phyloP scores from a whole-genome alignment of 202 grass and related monocot genomes.

The Setaria italica region DNA sequence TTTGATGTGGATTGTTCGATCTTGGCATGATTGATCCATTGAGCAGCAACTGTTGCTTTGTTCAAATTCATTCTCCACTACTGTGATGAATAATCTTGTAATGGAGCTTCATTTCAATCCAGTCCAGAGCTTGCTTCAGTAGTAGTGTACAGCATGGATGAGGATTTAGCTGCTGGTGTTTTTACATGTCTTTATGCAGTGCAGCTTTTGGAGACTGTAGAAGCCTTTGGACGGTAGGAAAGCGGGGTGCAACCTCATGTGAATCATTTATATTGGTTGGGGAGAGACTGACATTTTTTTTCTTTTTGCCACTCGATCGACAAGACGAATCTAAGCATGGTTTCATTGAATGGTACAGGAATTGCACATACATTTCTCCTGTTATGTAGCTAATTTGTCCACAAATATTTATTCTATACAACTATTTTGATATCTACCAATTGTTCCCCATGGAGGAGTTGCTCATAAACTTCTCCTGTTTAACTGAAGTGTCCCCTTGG shows the following conservation, averaged over 20 bases:
- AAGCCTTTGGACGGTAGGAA: conserved; percentile 22
- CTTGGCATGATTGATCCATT: background rate
- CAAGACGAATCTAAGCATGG: background rate
- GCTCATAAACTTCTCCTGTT: conserved; percentile 26
- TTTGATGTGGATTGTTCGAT: conserved; percentile 58
- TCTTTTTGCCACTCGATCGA: background rate
- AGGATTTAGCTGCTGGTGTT: conserved; percentile 49
- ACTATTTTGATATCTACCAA: background rate
- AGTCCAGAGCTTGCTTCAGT: background rate
- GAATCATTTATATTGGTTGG: background rate
- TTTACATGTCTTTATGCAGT: conserved; percentile 56
- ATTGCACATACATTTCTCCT: background rate
- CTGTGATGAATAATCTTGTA: conserved; percentile 38
- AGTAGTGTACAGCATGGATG: background rate
- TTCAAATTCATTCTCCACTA: conserved; percentile 6
- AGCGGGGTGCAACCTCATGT: conserved; percentile 19
- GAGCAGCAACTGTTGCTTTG: conserved; percentile 31
- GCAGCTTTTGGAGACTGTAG: conserved; percentile 47
- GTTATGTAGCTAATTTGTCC: background rate
- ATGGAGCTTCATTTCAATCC: conserved; percentile 16
- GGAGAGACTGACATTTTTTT: background rate
- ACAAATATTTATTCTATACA: background rate
- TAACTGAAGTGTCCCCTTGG: background rate
- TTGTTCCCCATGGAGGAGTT: background rate
- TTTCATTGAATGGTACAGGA: background rate